Evolutionary conservation across 1,139 yeast genomes (phyloP), one percentile per base, ranked within the genome.

Genomic region (Kodamaea sp.): DNA sequence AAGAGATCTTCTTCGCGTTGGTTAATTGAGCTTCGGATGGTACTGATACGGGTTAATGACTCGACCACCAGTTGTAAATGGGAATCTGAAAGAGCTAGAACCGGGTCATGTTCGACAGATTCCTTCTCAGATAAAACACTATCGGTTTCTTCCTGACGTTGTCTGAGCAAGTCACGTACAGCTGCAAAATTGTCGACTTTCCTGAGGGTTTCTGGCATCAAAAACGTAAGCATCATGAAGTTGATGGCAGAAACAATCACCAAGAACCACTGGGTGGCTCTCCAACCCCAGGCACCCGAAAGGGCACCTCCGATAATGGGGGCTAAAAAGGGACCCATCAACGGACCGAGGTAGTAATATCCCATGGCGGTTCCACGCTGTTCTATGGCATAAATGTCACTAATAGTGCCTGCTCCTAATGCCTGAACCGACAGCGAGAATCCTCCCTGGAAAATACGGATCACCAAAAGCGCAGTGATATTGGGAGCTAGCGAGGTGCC

Each of bases 321-420:
- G 8, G 94, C 81, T 6, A 85, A 47, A 38, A 88, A 68, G 0
- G 96, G 96, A 0, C 95, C 95, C 53, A 82, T 71, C 27, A 88
- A 68, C 0, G 95, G 89, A 0, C 96, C 96, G 29, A 87, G 63
- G 52, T 87, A 88, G 49, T 78, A 88, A 45, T 79, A 68, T 0
- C 96, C 95, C 80, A 88, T 76, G 9, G 94, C 94, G 5, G 70
- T 57, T 1, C 96, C 96, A 50, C 96, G 70, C 45, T 82, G 76
- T 26, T 79, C 76, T 4, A 83, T 80, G 3, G 73, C 63, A 51
- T 70, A 88, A 24, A 88, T 57, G 52, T 88, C 96, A 12, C 86
- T 76, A 28, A 88, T 79, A 0, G 95, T 85, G 3, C 95, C 96
- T 0, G 96, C 96, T 1, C 96, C 96, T 5, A 87, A 88, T 3